Evolutionary conservation across 306 rosid species (phyloP), one percentile per base, ranked within the genome.

Genomic region (Quercus variabilis): DNA sequence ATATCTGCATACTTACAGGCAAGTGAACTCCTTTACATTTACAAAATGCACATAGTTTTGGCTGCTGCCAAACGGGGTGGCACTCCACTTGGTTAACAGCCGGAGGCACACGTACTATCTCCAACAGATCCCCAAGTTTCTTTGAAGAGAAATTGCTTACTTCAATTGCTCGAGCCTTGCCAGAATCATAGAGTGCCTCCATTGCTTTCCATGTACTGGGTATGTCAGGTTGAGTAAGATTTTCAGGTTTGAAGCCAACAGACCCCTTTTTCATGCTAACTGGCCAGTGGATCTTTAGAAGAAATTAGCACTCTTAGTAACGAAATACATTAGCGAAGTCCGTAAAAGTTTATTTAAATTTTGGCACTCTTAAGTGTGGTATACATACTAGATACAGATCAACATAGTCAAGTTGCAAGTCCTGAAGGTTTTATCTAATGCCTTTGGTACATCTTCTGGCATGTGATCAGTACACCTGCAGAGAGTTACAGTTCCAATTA

Each of bases 131-230:
- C 7, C 54, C 60, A 76, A 76, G 79, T 49, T 76, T 76, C 79
- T 76, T 62, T 6, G 79, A 76, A 76, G 79, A 76, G 72, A 76
- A 76, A 62, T 76, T 76, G 60, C 79, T 62, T 17, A 76, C 79
- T 9, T 49, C 79, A 23, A 76, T 76, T 26, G 79, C 49, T 62
- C 58, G 51, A 76, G 79, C 79, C 72, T 63, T 76, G 26, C 72
- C 79, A 46, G 79, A 76, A 56, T 46, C 72, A 19, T 62, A 76
- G 25, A 76, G 30, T 5, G 79, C 79, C 30, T 76, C 79, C 79
- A 76, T 60, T 43, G 79, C 72, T 59, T 57, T 76, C 72, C 79
- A 76, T 4, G 79, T 76, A 25, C 17, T 18, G 0, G 79, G 79
- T 8, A 76, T 76, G 71, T 75, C 52, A 3, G 43, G 72, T 21